These are phyloP conservation scores for Saccharomyces paradoxus DNA, from an alignment of 805 yeast species.

Conservation along the genomic window DNA sequence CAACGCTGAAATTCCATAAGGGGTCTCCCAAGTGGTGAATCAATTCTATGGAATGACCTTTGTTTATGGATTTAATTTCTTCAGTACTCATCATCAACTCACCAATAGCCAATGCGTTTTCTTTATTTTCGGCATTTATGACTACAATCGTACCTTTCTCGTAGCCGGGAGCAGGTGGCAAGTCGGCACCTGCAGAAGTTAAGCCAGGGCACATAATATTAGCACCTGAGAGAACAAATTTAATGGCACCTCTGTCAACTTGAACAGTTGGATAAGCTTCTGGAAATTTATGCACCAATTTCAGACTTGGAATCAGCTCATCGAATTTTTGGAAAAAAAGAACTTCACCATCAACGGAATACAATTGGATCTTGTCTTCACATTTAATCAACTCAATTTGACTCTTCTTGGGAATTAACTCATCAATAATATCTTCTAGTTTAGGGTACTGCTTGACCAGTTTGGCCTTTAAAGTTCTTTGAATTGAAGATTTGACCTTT, in stretches of 20 bases:
- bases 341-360: constrained; percentile 63
- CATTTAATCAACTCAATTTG: constrained; percentile 76
- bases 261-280: constrained; percentile 74
- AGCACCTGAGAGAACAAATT: constrained; percentile 91
- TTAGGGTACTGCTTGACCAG: constrained; percentile 64
- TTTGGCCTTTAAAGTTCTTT: constrained; percentile 73
- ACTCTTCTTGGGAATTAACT: constrained; percentile 79
- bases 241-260: constrained; percentile 94
- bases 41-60: constrained; percentile 84
- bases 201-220: constrained; percentile 95
- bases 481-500: constrained; percentile 89
- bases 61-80: constrained; percentile 73
- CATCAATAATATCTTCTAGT: constrained; percentile 72
- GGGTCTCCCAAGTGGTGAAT: constrained; percentile 85
- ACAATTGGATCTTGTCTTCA: constrained; percentile 79
- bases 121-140: constrained; percentile 88
- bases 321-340: constrained; percentile 76
- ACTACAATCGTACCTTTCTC: constrained; percentile 62
- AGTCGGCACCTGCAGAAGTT: constrained; percentile 73
- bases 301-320: constrained; percentile 66
- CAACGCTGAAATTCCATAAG: constrained; percentile 58
- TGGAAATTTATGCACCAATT: constrained; percentile 74
- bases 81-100: constrained; percentile 78
- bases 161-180: constrained; percentile 62
- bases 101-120: constrained; percentile 86